Conservation (phyloP, 306 rosid genomes). For the Oemleria cerasiformis region DNA sequence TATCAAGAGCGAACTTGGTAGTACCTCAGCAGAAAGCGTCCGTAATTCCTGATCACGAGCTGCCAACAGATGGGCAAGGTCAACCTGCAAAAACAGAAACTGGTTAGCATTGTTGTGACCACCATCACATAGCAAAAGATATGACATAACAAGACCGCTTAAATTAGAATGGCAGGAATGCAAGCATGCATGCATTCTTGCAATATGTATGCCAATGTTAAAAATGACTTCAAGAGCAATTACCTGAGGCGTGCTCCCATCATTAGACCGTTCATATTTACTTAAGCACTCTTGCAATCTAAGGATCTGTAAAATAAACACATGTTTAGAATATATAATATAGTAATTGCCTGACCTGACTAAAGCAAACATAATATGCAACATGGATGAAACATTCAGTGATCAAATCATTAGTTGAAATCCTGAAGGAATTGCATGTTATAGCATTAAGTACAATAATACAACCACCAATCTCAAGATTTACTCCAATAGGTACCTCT, state of each 20-base stretch:
- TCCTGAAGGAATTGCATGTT: neutral
- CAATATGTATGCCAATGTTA: neutral
- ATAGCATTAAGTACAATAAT: neutral
- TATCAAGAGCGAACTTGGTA: constrained; percentile 10
- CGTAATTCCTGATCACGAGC: constrained; percentile 98
- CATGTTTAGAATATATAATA: neutral
- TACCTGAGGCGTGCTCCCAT: constrained; percentile 96
- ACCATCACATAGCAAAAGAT: neutral
- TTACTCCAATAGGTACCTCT: constrained; percentile 52
- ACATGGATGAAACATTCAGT: constrained; percentile 2
- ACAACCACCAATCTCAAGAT: constrained; percentile 18
- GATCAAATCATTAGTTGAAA: constrained; percentile 1
- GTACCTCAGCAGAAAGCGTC: constrained; percentile 94
- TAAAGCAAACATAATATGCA: neutral
- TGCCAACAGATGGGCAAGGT: constrained; percentile 94
- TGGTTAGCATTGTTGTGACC: constrained; percentile 1
- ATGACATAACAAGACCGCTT: neutral
- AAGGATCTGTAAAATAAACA: constrained; percentile 61
- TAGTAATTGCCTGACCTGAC: neutral
- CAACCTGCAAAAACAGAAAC: constrained; percentile 67
- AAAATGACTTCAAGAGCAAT: constrained; percentile 6
- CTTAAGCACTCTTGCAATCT: constrained; percentile 86
- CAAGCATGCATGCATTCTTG: neutral
- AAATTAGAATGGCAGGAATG: neutral
- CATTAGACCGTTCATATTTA: constrained; percentile 82